These are phyloP conservation scores for Diaporthe aspalathi DNA, from an alignment of 2,329 filamentous ascomycete species.

Conservation along the genomic window DNA sequence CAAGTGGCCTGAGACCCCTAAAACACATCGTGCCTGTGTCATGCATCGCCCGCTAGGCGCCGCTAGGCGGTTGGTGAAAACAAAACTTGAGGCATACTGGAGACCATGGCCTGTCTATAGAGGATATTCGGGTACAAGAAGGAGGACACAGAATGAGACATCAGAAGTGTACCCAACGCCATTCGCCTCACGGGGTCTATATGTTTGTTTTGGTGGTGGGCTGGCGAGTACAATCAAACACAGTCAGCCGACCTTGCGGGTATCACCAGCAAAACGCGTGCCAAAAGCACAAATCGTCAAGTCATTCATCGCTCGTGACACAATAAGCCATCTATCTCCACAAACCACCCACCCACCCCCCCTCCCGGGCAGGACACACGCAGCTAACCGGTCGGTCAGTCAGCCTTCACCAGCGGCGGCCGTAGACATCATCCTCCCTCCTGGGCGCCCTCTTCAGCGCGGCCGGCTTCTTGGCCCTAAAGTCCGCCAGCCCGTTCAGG, in stretches of 20 bases:
- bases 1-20: no score
- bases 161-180: not conserved
- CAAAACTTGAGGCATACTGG: not conserved
- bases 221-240: not conserved
- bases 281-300: constrained; percentile 7
- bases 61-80: no score
- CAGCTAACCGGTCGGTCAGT: no score
- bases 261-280: not conserved
- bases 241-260: not conserved
- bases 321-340: no score
- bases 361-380: no score
- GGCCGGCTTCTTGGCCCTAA: constrained; percentile 43
- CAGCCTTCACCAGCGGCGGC: constrained; percentile 57
- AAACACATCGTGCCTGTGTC: no score
- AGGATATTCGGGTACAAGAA: not conserved
- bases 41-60: no score
- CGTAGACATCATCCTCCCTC: constrained; percentile 55
- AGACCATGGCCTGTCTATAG: not conserved
- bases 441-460: constrained; percentile 44
- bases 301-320: not conserved
- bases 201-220: not conserved
- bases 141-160: not conserved
- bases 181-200: not conserved
- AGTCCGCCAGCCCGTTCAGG: constrained; percentile 33
- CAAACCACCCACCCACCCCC: no score